Conservation (phyloP, 495 filamentous ascomycete species). For the Eremomyces bilateralis region DNA sequence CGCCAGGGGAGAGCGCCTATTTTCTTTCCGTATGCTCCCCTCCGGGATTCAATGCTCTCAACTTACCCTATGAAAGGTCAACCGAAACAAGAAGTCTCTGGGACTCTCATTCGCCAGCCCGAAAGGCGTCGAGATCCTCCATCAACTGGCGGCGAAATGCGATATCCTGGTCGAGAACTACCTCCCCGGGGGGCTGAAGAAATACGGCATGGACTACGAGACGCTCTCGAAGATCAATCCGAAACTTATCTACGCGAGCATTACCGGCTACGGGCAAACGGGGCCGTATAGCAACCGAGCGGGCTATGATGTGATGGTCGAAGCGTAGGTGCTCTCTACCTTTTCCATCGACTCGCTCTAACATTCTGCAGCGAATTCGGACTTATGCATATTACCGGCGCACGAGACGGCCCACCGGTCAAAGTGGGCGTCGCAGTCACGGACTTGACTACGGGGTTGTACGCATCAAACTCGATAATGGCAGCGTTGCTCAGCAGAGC, state of each 20-base stretch:
- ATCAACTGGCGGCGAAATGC: constrained; percentile 59
- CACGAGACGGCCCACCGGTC: constrained; percentile 69
- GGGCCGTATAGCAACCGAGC: constrained; percentile 77
- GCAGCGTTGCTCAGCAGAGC: constrained; percentile 59
- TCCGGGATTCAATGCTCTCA: constrained; percentile 1
- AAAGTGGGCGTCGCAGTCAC: constrained; percentile 97
- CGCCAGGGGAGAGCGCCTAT: constrained; percentile 85
- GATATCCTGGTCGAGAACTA: constrained; percentile 97
- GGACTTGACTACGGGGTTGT: constrained; percentile 87
- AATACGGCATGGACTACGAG: constrained; percentile 74
- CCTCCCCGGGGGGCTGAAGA: constrained; percentile 71
- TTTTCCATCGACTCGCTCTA: neutral
- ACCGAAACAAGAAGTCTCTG: constrained; percentile 91
- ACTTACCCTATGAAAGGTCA: constrained; percentile 33
- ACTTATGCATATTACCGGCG: constrained; percentile 92
- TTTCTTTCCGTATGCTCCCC: constrained; percentile 56
- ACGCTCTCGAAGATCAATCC: constrained; percentile 65
- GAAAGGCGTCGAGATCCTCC: constrained; percentile 64
- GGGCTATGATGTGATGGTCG: constrained; percentile 98
- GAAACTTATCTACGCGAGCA: constrained; percentile 45
- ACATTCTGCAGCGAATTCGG: constrained; percentile 46
- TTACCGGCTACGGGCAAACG: constrained; percentile 70
- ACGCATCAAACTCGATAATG: constrained; percentile 94
- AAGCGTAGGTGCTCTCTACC: constrained; percentile 30
- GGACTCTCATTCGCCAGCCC: constrained; percentile 75